These are phyloP conservation scores for Rhexocercosporidium sp. DNA, from an alignment of 2,329 filamentous ascomycete genomes.

Conservation along the genomic window DNA sequence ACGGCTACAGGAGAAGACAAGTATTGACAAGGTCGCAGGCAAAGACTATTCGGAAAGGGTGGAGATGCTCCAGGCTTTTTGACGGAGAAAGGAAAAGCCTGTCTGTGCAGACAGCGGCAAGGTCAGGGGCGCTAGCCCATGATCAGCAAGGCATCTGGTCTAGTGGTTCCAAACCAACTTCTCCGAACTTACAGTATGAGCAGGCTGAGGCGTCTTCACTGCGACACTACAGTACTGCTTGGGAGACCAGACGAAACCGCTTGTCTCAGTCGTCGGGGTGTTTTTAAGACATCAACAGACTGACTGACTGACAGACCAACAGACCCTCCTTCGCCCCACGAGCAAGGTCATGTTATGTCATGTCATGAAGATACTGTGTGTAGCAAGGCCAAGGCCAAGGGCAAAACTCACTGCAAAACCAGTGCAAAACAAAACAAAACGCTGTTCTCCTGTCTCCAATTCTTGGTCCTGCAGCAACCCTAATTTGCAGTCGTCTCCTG, in stretches of 20 bases:
- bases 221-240: too few species aligned
- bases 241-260: conserved; percentile 23
- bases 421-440: too few species aligned
- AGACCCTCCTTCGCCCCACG: background rate
- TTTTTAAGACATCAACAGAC: conserved; percentile 13
- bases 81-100: conserved; percentile 20
- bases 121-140: conserved; percentile 13
- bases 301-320: too few species aligned
- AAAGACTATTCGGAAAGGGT: conserved; percentile 12
- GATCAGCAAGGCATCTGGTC: conserved; percentile 16
- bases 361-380: background rate
- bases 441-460: background rate
- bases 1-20: conserved; percentile 2
- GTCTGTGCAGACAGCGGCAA: conserved; percentile 25
- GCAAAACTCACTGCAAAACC: conserved; percentile 2
- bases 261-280: conserved; percentile 18
- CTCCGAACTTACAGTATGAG: background rate
- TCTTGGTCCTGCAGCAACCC: conserved; percentile 2
- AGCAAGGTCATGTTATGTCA: background rate
- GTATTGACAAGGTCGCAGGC: conserved; percentile 20
- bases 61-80: conserved; percentile 23
- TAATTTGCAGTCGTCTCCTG: background rate
- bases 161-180: conserved; percentile 2
- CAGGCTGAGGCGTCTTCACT: background rate
- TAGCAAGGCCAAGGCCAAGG: background rate